Conservation (phyloP, 192 early-diverging fungal species). For the Coemansia sp. region DNA sequence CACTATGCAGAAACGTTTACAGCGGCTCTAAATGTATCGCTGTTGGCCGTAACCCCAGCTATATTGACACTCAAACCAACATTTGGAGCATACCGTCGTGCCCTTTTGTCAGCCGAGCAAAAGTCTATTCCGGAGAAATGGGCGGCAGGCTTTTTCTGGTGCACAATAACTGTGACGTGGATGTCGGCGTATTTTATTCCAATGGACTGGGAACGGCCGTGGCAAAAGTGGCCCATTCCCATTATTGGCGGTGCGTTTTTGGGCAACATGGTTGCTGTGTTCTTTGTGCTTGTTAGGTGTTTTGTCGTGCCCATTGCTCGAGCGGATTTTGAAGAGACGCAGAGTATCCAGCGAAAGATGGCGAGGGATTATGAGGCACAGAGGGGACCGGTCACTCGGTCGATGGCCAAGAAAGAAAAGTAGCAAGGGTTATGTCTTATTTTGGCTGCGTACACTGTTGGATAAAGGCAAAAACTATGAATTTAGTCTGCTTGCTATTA, state of each 20-base stretch:
- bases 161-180: slow-evolving; percentile 34
- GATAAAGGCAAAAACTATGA: no score
- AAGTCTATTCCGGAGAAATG: slow-evolving; percentile 44
- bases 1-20: slow-evolving; percentile 34
- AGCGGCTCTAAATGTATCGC: slow-evolving; percentile 37
- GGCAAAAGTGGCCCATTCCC: slow-evolving; percentile 54
- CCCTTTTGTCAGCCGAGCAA: slow-evolving; percentile 17
- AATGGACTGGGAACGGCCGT: slow-evolving; percentile 54
- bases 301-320: slow-evolving; percentile 32
- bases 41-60: slow-evolving; percentile 44
- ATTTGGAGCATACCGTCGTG: slow-evolving; percentile 19
- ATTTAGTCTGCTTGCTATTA: no score
- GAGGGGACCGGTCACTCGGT: not conserved
- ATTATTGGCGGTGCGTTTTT: slow-evolving; percentile 45
- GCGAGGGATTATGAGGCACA: slow-evolving; percentile 1
- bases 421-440: not conserved
- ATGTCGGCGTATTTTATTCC: slow-evolving; percentile 43
- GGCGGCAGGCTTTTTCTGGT: slow-evolving; percentile 52
- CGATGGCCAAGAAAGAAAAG: slow-evolving; percentile 16
- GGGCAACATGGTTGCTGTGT: slow-evolving; percentile 35
- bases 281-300: slow-evolving; percentile 43
- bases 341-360: slow-evolving; percentile 14
- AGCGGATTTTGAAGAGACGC: slow-evolving; percentile 32
- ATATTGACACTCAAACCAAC: slow-evolving; percentile 32
- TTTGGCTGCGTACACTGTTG: no score